These are phyloP conservation scores for Kluyveromyces nonfermentans DNA, from an alignment of 805 yeast genomes.

Conservation along the genomic window DNA sequence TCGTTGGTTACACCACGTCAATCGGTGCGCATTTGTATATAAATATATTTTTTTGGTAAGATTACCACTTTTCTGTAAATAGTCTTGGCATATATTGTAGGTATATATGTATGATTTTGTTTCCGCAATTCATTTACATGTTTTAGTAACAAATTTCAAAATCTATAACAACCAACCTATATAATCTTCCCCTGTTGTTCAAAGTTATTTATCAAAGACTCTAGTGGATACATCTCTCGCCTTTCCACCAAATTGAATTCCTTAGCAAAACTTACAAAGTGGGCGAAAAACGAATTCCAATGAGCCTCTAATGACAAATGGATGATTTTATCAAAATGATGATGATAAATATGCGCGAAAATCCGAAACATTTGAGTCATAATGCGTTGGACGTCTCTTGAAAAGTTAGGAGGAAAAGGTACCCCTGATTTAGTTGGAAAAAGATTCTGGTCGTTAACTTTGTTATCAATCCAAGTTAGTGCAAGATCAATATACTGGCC, in stretches of 20 bases:
- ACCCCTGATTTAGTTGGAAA: conserved; percentile 87
- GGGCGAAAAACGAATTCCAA: conserved; percentile 96
- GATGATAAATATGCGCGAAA: conserved; percentile 89
- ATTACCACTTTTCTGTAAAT: background rate
- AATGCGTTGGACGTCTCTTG: conserved; percentile 76
- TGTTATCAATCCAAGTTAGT: conserved; percentile 78
- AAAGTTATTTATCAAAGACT: conserved; percentile 64
- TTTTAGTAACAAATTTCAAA: no score
- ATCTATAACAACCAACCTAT: no score
- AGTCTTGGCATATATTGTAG: background rate
- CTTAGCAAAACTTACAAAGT: conserved; percentile 76
- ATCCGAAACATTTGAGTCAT: conserved; percentile 89
- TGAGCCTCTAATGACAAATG: conserved; percentile 92
- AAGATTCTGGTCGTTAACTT: conserved; percentile 77
- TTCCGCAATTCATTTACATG: background rate
- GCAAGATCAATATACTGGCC: conserved; percentile 88
- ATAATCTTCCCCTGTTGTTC: conserved; percentile 81
- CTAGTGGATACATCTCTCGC: conserved; percentile 70
- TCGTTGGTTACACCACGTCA: no score
- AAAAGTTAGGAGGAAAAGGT: conserved; percentile 81
- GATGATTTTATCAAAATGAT: conserved; percentile 89
- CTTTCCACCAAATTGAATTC: conserved; percentile 77
- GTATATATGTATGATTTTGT: background rate
- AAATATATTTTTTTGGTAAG: background rate
- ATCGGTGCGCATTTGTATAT: background rate